Conservation (phyloP, 2,329 filamentous ascomycete genomes). For the Dryadomyces quercus-mongolicae region DNA sequence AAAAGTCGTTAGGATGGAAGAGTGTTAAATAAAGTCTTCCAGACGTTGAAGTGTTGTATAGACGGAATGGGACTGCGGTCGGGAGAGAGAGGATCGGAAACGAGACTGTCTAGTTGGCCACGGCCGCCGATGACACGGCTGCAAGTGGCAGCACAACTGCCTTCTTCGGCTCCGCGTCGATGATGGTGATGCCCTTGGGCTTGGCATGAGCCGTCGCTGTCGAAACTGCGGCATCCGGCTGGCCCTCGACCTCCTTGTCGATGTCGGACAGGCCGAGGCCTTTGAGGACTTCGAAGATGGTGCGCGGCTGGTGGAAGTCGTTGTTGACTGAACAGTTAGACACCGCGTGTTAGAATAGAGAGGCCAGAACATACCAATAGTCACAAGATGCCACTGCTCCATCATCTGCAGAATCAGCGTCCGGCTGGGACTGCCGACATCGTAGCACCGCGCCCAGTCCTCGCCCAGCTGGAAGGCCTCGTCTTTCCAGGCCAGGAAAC, state of each 20-base stretch:
- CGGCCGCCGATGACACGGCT: not conserved
- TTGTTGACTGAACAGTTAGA: too few relatives aligned
- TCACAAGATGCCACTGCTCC: conserved; percentile 86
- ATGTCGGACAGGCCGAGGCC: conserved; percentile 59
- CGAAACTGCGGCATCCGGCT: conserved; percentile 12
- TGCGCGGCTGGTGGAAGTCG: conserved; percentile 77
- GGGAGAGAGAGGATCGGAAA: not conserved
- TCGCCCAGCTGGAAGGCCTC: conserved; percentile 87
- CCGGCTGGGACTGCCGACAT: conserved; percentile 62
- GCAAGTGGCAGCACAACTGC: not conserved
- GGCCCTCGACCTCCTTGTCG: conserved; percentile 28
- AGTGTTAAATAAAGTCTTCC: not conserved
- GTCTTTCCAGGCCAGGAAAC: conserved; percentile 97
- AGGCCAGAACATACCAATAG: conserved; percentile 58
- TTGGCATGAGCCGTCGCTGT: conserved; percentile 9
- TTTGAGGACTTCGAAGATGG: conserved; percentile 78
- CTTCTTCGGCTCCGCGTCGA: not conserved
- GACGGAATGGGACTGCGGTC: too few relatives aligned
- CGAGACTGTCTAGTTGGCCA: conserved; percentile 7
- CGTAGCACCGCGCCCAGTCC: conserved; percentile 90
- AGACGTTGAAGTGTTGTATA: not conserved
- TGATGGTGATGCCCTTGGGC: too few relatives aligned
- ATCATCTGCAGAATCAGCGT: conserved; percentile 72
- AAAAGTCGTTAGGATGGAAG: not conserved
- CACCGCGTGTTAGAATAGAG: conserved; percentile 2